These are phyloP conservation scores for Plasmodium cynomolgi DNA, from an alignment of 169 alveolate species.

Conservation along the genomic window DNA sequence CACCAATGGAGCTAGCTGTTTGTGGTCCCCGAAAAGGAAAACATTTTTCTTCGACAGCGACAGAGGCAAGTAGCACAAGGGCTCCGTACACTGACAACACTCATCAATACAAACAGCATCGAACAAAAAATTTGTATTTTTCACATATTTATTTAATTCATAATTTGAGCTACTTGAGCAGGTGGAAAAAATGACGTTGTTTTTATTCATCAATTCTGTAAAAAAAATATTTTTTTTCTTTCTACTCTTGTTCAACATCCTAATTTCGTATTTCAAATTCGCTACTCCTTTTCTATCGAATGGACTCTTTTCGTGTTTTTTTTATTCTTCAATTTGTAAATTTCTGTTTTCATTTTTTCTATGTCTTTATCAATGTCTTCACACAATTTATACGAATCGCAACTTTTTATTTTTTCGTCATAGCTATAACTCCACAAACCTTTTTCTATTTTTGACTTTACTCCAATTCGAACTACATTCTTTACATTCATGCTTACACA, in stretches of 20 bases:
- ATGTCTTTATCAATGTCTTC: slow-evolving; percentile 60
- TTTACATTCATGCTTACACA: slow-evolving; percentile 42
- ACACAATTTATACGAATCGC: slow-evolving; percentile 67
- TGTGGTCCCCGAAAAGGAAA: slow-evolving; percentile 72
- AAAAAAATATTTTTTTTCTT: slow-evolving; percentile 53
- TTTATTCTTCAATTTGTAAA: slow-evolving; percentile 41
- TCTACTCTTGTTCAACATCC: slow-evolving; percentile 29
- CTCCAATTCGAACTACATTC: slow-evolving; percentile 49
- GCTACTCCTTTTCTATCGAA: slow-evolving; percentile 24
- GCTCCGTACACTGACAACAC: slow-evolving; percentile 76
- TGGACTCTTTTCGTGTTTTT: slow-evolving; percentile 19
- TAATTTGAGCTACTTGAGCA: slow-evolving; percentile 73
- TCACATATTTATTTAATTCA: slow-evolving; percentile 63
- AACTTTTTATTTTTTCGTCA: slow-evolving; percentile 63
- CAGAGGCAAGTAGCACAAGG: slow-evolving; percentile 65
- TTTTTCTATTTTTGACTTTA: slow-evolving; percentile 37
- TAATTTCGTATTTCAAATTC: slow-evolving; percentile 66
- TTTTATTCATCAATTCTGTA: slow-evolving; percentile 46
- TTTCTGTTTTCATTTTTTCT: slow-evolving; percentile 51
- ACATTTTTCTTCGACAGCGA: slow-evolving; percentile 41
- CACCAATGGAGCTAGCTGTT: slow-evolving; percentile 63
- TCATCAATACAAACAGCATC: slow-evolving; percentile 75
- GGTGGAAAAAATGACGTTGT: slow-evolving; percentile 45
- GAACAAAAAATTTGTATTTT: slow-evolving; percentile 44
- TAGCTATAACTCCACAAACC: slow-evolving; percentile 56